Evolutionary conservation across 139 green algal genomes (phyloP), one percentile per base, ranked within the genome.

Genomic region (Ulvella scutata): DNA sequence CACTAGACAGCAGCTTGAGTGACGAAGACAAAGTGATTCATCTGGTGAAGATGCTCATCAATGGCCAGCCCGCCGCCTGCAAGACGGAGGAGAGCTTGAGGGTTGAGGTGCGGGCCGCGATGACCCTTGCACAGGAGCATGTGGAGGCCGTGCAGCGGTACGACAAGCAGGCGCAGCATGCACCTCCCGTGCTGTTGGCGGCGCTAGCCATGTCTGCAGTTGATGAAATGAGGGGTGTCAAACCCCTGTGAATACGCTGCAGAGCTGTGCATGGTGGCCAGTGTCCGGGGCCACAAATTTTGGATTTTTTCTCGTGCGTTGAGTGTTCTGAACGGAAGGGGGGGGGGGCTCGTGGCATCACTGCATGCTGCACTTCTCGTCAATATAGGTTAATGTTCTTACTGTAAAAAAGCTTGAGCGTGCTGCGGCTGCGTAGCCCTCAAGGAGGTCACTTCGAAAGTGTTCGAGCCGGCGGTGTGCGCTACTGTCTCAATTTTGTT

Each of bases 51-150:
- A 67, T 67, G 51, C 17, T 67, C 9, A n/a, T 67, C 0, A 67
- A 67, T 2, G 51, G 33, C 33, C n/a, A 67, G n/a, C 51, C 51
- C 31, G 10, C 51, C 13, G 51, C 51, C 9, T 67, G 51, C n/a
- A 67, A 67, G 20, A 67, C 51, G 51, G n/a, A n/a, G 1, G 51
- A 67, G 20, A n/a, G 31, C n/a, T n/a, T 26, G 6, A 67, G 33
- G 51, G 33, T 67, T 29, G 51, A 67, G 17, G 33, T 67, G 6
- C 51, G 51, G 31, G 51, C 51, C 4, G 51, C 51, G n/a, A 67
- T 67, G 13, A 36, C n/a, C 51, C 51, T 67, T 67, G 51, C 51
- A 67, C n/a, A n/a, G 13, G 51, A 67, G 51, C 51, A 67, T 67
- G 10, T 67, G 17, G 51, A 10, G 17, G 9, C 17, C 7, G 9